Conservation (phyloP, 192 early-diverging fungal genomes). For the Mortierella alpina region DNA sequence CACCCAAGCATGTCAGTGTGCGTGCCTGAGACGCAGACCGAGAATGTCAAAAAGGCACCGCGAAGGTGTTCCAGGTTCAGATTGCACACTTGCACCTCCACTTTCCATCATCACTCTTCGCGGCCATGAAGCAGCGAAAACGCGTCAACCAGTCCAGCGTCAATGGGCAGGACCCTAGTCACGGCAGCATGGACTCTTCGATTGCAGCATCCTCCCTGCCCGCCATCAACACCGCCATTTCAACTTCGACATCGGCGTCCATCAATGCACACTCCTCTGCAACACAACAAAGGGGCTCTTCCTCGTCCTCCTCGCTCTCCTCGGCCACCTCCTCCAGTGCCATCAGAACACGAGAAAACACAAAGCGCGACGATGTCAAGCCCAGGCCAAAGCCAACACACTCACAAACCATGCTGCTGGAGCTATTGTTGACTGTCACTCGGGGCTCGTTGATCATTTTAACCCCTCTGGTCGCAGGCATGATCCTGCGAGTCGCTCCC, state of each 20-base stretch:
- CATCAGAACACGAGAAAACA: neutral
- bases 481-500: constrained; percentile 61
- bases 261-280: neutral
- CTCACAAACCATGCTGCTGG: constrained; percentile 49
- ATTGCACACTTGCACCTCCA: too few species aligned
- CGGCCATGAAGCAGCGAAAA: constrained; percentile 20
- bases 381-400: constrained; percentile 12
- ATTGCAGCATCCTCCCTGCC: constrained; percentile 9
- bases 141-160: neutral
- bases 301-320: constrained; percentile 13
- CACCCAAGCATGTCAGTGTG: too few species aligned
- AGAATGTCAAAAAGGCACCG: too few species aligned
- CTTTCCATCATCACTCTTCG: too few species aligned
- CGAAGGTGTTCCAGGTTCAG: too few species aligned
- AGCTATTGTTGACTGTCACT: constrained; percentile 52
- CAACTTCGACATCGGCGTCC: constrained; percentile 8
- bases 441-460: constrained; percentile 52
- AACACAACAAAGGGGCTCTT: neutral
- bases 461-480: constrained; percentile 55
- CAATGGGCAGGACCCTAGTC: constrained; percentile 1
- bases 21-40: too few species aligned
- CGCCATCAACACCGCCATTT: constrained; percentile 4
- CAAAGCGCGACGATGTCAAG: neutral
- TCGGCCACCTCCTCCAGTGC: constrained; percentile 3
- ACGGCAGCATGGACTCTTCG: neutral